A percentile compares a stretch with the other conserved stretches of the same genome.
These are phyloP conservation scores for Suillus plorans DNA, from an alignment of 768 basidiomycete genomes.

Conservation along the genomic window DNA sequence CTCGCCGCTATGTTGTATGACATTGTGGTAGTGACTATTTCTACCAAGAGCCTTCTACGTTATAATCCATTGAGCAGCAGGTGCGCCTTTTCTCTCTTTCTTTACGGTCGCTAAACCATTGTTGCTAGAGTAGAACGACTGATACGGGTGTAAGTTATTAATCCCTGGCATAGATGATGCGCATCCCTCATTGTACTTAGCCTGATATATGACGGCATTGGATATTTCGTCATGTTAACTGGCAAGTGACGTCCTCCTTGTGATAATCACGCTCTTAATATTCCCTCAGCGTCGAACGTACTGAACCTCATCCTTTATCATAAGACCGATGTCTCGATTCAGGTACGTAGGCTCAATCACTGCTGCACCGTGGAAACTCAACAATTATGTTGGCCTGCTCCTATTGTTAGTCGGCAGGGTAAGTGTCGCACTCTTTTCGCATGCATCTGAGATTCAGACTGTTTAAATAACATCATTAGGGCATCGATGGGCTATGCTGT, in stretches of 20 bases:
- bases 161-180: neutral
- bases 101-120: neutral
- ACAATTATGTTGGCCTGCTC: neutral
- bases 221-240: neutral
- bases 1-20: conserved; percentile 59
- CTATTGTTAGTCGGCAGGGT: neutral
- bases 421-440: neutral
- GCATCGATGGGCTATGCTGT: neutral
- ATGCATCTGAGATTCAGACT: neutral
- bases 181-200: neutral
- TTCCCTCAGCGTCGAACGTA: neutral
- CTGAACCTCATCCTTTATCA: neutral
- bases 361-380: neutral
- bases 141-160: neutral
- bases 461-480: neutral
- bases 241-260: neutral
- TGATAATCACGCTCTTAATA: neutral
- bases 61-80: neutral
- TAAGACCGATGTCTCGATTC: neutral
- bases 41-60: neutral
- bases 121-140: neutral
- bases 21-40: conserved; percentile 39
- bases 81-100: neutral
- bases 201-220: neutral
- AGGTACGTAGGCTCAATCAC: neutral